phyloP scores from a whole-genome alignment of 169 alveolate genomes.

The Neospora caninum region DNA sequence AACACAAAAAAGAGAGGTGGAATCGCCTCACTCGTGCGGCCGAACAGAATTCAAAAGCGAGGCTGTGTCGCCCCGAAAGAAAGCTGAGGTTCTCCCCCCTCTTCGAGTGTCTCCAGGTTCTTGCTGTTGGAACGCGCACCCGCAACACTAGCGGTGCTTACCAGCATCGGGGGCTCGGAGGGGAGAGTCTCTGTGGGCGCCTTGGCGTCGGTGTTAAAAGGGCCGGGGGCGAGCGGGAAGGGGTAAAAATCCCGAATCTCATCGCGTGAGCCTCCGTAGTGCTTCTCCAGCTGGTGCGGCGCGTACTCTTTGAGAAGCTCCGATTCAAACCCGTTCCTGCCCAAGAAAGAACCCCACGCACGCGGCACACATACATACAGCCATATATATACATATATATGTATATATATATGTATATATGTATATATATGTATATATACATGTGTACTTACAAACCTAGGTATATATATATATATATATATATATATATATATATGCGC shows the following conservation, averaged over 20 bases:
- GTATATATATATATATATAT: neutral
- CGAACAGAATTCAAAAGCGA: neutral
- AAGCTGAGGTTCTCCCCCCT: too few species aligned
- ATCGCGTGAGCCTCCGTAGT: slow-evolving; percentile 77
- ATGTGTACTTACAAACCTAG: neutral
- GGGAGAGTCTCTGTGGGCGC: neutral
- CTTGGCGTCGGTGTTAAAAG: slow-evolving; percentile 63
- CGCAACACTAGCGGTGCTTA: too few species aligned
- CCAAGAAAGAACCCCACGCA: neutral
- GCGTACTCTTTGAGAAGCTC: slow-evolving; percentile 67
- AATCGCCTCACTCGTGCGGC: too few species aligned
- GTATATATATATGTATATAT: neutral
- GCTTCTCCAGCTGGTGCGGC: slow-evolving; percentile 73
- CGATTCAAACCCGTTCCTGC: slow-evolving; percentile 60
- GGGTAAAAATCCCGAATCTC: slow-evolving; percentile 68
- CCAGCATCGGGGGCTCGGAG: slow-evolving; percentile 8
- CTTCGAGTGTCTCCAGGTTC: too few species aligned
- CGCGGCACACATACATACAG: too few species aligned
- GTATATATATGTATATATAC: neutral
- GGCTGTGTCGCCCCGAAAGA: too few species aligned
- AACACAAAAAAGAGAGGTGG: too few species aligned
- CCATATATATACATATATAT: too few species aligned
- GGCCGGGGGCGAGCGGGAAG: slow-evolving; percentile 74
- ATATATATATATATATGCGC: neutral
- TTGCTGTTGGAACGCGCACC: too few species aligned